A percentile compares a stretch with the other conserved stretches of the same genome.
phyloP scores from a whole-genome alignment of 345 rosid species.

The Camelina neglecta region DNA sequence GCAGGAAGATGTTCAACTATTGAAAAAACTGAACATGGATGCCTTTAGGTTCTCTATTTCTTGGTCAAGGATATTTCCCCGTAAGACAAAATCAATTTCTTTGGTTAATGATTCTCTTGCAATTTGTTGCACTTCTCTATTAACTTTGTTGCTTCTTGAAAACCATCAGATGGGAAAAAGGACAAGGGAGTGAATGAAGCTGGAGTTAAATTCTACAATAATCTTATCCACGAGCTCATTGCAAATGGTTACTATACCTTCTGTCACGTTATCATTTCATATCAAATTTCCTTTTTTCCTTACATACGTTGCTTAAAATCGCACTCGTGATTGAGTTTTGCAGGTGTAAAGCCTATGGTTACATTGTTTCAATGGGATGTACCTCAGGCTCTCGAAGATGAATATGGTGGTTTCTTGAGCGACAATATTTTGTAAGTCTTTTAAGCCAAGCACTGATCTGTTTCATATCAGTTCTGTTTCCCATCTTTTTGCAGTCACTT shows the following conservation, averaged over 20 bases:
- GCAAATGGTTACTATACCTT: constrained; percentile 44
- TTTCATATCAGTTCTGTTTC: not conserved
- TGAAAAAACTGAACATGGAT: constrained; percentile 51
- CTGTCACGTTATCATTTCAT: not conserved
- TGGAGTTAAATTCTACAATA: constrained; percentile 59
- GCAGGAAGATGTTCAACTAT: constrained; percentile 52
- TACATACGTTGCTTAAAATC: not conserved
- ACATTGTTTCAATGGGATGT: constrained; percentile 50
- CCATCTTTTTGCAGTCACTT: not conserved
- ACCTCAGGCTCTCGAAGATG: constrained; percentile 46
- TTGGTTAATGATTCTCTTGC: not conserved
- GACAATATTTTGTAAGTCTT: constrained; percentile 39
- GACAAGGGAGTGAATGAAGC: constrained; percentile 51
- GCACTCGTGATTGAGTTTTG: constrained; percentile 11
- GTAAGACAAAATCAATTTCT: constrained; percentile 35
- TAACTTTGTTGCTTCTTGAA: too few relatives aligned
- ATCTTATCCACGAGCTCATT: constrained; percentile 57
- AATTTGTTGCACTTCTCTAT: constrained; percentile 3
- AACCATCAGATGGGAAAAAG: constrained; percentile 51
- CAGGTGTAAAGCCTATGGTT: constrained; percentile 45
- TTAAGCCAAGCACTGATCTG: not conserved
- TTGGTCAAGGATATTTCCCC: constrained; percentile 58
- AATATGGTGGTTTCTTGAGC: constrained; percentile 46
- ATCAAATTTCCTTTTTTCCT: not conserved
- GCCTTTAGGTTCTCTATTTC: constrained; percentile 61